Percentiles rank a stretch among this genome's conserved stretches.
Evolutionary conservation across 139 green algal species (phyloP).

Genomic region (Picochlorum costavermella): DNA sequence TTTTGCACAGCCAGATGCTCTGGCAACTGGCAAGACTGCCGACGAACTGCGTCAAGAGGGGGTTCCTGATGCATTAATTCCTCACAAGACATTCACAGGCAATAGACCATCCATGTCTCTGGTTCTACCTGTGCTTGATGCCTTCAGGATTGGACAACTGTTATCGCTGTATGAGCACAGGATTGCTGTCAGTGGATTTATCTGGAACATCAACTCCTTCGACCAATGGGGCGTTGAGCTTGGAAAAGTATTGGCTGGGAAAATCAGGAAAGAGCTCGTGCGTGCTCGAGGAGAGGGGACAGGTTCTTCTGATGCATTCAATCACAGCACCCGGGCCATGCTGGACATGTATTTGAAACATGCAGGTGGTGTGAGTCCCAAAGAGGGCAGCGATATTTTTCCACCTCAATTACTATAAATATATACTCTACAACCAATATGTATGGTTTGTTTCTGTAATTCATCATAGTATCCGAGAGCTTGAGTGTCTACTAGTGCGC

Average conservation of each 20-base stretch:
- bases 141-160: constrained; percentile 91
- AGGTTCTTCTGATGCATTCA: constrained; percentile 60
- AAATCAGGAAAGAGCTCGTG: constrained; percentile 39
- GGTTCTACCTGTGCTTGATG: constrained; percentile 82
- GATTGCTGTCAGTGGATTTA: constrained; percentile 89
- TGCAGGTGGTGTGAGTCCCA: no score
- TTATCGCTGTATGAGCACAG: constrained; percentile 96
- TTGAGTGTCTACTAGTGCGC: no score
- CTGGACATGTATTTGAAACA: constrained; percentile 75
- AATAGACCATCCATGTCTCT: constrained; percentile 89
- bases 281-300: constrained; percentile 6
- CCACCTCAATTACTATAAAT: neutral
- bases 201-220: constrained; percentile 98
- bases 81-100: constrained; percentile 84
- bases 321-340: constrained; percentile 74
- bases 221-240: constrained; percentile 99
- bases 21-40: constrained; percentile 88
- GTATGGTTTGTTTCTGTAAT: no score
- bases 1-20: constrained; percentile 92
- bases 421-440: no score
- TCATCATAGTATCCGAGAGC: no score
- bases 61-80: constrained; percentile 81
- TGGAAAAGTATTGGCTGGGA: constrained; percentile 75
- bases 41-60: constrained; percentile 73
- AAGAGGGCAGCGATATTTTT: neutral